A percentile compares a stretch with the other conserved stretches of the same genome.
Evolutionary conservation across 441 rosid species (phyloP).

Genomic region (Bruguiera hainesii): DNA sequence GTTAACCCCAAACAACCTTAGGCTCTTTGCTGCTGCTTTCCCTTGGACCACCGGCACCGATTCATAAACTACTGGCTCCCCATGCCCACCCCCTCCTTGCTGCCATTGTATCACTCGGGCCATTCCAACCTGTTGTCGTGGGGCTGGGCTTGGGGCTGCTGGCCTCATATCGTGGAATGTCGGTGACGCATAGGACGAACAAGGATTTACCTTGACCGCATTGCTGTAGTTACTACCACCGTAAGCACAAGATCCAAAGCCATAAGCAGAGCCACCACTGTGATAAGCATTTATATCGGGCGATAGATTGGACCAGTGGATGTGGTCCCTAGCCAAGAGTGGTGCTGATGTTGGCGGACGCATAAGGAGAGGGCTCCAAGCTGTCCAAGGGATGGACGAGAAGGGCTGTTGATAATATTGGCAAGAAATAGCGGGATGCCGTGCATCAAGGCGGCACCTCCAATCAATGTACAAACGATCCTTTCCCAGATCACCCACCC

Average conservation of each 20-base stretch:
- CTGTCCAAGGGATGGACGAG: conserved; percentile 30
- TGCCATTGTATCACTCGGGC: conserved; percentile 30
- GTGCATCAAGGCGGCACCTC: conserved; percentile 68
- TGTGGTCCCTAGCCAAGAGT: conserved; percentile 23
- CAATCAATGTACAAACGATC: conserved; percentile 75
- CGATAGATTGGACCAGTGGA: conserved; percentile 15
- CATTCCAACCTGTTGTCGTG: conserved; percentile 18
- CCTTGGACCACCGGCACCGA: conserved; percentile 60
- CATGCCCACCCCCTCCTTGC: conserved; percentile 14
- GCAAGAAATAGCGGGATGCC: conserved; percentile 34
- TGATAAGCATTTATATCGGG: conserved; percentile 13
- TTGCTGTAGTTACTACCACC: conserved; percentile 13
- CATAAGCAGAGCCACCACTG: conserved; percentile 1
- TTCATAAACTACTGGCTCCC: conserved; percentile 40
- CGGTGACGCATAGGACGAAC: conserved; percentile 23
- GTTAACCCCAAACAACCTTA: conserved; percentile 60
- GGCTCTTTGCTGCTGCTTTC: conserved; percentile 42
- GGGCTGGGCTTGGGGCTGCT: conserved; percentile 3
- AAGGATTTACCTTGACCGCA: conserved; percentile 17
- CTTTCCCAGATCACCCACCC: conserved; percentile 54
- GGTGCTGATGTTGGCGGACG: conserved; percentile 25
- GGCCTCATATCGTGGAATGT: conserved; percentile 31
- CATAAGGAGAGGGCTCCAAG: conserved; percentile 38
- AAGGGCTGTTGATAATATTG: conserved; percentile 12
- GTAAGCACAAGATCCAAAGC: neutral